Conservation (phyloP, 108 stramenopile species). For the Chaetoceros tenuissimus region DNA sequence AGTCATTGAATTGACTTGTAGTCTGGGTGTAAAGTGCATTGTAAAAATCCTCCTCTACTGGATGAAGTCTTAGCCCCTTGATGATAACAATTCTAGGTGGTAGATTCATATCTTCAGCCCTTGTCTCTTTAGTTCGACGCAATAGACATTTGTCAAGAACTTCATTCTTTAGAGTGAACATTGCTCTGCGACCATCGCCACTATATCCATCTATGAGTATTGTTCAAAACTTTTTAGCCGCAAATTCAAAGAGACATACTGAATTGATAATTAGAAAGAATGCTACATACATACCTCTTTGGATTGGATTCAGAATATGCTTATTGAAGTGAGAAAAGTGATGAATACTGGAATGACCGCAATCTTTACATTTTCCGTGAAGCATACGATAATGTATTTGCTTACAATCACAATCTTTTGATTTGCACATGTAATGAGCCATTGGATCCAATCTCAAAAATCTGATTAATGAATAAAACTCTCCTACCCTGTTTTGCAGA, state of each 20-base stretch:
- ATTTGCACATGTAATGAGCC: conserved; percentile 93
- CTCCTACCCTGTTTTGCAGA: conserved; percentile 97
- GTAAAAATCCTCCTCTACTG: conserved; percentile 97
- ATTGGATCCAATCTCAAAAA: conserved; percentile 94
- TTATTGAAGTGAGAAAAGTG: conserved; percentile 95
- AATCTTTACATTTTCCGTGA: conserved; percentile 74
- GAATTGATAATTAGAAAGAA: neutral
- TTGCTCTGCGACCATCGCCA: conserved; percentile 88
- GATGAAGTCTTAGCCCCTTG: conserved; percentile 74
- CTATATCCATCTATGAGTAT: conserved; percentile 54
- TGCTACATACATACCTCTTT: conserved; percentile 55
- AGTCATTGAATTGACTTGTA: conserved; percentile 91
- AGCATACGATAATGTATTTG: conserved; percentile 88
- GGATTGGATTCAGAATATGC: conserved; percentile 93
- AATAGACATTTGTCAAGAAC: conserved; percentile 85
- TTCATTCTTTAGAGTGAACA: conserved; percentile 74
- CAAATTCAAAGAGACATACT: conserved; percentile 1
- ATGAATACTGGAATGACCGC: conserved; percentile 85
- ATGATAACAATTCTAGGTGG: conserved; percentile 85
- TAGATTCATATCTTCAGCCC: conserved; percentile 92
- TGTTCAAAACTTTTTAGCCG: too few relatives aligned
- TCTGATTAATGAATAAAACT: conserved; percentile 92
- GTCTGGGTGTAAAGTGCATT: conserved; percentile 95
- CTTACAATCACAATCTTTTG: conserved; percentile 83
- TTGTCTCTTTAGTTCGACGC: conserved; percentile 92